Base-by-base conservation (phyloP, 768 basidiomycete species). In the Coprinopsis strossmayeri region DNA sequence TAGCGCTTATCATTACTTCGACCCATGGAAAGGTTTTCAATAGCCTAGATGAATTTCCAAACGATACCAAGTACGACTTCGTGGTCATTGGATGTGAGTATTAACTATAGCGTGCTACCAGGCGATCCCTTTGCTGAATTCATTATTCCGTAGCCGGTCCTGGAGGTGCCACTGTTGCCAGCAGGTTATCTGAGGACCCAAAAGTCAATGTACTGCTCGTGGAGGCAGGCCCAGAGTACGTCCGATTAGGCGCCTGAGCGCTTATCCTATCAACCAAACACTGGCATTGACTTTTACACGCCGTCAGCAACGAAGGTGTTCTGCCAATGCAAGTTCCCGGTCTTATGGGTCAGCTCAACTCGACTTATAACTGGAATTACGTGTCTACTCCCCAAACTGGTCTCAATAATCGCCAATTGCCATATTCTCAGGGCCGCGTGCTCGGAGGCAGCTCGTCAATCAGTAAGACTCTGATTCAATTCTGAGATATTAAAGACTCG, bases 401-500 rank as follows among this genome's bases (percentile, higher is more conserved):
- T 12, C 50, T 66, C 1, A 56, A 58, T 45, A 57, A 57, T 26
- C 60, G 62, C 0, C 20, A 49, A 12, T 43, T 67, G 7, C 27
- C 56, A 13, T 67, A 62, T 48, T 55, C 59, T 3, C 44, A 64
- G 18, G 68, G 68, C 1, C 48, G 56, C 40, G 47, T 66, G 10
- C 55, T 69, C 0, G 68, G 68, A 5, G 68, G 67, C 3, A 56
- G 53, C 32, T 63, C 58, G 32, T 61, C 63, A 10, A 52, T 62
- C 49, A 69, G 66, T 67, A 39, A 37, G 62, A n/a, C n/a, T n/a
- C n/a, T 55, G 15, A 13, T 2, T 25, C 30, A n/a, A n/a, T 20
- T 13, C n/a, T n/a, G n/a, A n/a, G n/a, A n/a, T n/a, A n/a, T n/a
- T n/a, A n/a, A n/a, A n/a, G 3, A 1, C 15, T 2, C 12, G 1